Evolutionary conservation across 441 rosid species (phyloP).

Genomic region (Populus hybrid): DNA sequence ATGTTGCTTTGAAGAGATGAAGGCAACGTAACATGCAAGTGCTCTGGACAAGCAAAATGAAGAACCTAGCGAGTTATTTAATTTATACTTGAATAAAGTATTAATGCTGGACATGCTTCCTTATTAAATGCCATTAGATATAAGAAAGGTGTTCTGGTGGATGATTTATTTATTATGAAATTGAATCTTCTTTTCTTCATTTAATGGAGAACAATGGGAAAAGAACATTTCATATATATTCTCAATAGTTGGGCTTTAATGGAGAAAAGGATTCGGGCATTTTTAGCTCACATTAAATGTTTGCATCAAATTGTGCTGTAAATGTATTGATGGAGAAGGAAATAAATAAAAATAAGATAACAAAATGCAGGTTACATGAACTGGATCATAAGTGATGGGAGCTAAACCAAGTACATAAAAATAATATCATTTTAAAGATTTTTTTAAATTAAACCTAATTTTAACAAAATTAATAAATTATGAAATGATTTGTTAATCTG

Average conservation of each 20-base stretch:
- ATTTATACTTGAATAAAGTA: not conserved
- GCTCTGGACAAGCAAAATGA: too few species aligned
- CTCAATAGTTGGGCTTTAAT: constrained; percentile 16
- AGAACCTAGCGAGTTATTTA: too few species aligned
- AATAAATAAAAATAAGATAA: too few species aligned
- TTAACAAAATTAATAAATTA: too few species aligned
- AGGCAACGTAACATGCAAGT: too few species aligned
- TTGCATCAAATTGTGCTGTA: not conserved
- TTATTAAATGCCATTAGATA: constrained; percentile 24
- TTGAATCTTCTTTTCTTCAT: constrained; percentile 16
- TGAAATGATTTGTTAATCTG: too few species aligned
- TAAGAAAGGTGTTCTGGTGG: constrained; percentile 5
- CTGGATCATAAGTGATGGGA: too few species aligned
- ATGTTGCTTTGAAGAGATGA: too few species aligned
- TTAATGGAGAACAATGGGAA: constrained; percentile 16
- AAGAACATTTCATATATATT: constrained; percentile 1
- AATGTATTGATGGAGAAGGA: not conserved
- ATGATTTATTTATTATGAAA: constrained; percentile 21
- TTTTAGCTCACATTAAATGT: not conserved
- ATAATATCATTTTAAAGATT: too few species aligned
- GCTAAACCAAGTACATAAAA: too few species aligned
- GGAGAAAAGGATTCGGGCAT: constrained; percentile 1
- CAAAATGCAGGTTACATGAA: too few species aligned
- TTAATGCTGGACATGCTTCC: constrained; percentile 22
- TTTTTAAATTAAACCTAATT: too few species aligned